Evolutionary conservation across 257 asterid genomes (phyloP), one percentile per base, ranked within the genome.

Genomic region (Agastache rugosa): DNA sequence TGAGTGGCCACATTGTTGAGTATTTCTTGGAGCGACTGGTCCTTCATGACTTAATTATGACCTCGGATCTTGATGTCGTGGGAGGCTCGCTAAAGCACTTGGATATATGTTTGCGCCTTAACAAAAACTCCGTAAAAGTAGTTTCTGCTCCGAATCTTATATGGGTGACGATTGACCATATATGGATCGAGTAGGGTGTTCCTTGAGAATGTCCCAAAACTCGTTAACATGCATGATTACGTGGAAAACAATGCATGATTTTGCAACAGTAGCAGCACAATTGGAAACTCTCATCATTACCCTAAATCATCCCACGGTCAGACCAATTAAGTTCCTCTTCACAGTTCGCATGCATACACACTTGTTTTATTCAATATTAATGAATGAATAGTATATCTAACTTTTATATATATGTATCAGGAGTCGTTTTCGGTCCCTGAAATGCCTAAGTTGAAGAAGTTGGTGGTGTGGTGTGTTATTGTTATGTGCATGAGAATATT

Each of bases 391-490:
- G n/a, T n/a, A 25, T 25, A 25, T 25, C 29, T 25, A 1, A 25
- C 29, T 25, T 25, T 25, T 25, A 25, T 25, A 25, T 25, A 25
- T 25, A 3, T n/a, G 37, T 8, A 44, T 20, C 6, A 47, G 54
- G 54, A 14, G 47, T 7, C 29, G 53, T 63, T 37, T 34, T 63
- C 17, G 4, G 50, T 63, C 53, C 35, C 70, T 19, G 11, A 20
- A 64, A 64, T 64, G 70, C 70, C 70, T 64, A 64, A 64, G 6
- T 41, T 64, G 70, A 64, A 64, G 70, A 64, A 41, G 70, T 27
- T 64, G 54, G 55, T 41, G 17, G 5, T 64, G 55, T 41, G 17
- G 5, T 64, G 5, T 19, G 41, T 64, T 39, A 7, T 37, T 16
- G 20, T 47, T 44, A 34, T 63, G 15, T 15, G 1, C 0, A 1